These are phyloP conservation scores for Furcasterigmium furcatum DNA, from an alignment of 2,329 filamentous ascomycete species.

Conservation along the genomic window DNA sequence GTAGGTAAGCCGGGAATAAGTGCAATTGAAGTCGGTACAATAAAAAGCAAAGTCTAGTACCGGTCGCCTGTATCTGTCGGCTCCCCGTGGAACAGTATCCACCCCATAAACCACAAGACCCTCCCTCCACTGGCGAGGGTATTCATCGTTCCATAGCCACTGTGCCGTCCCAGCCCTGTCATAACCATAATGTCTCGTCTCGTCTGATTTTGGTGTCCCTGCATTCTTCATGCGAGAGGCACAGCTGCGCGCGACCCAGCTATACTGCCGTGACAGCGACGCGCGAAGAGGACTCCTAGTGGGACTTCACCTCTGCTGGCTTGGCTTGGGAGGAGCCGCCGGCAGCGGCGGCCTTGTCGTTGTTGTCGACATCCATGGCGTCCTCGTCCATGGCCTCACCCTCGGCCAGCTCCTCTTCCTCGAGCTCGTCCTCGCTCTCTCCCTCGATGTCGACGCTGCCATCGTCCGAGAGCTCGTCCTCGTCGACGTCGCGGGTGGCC, in stretches of 20 bases:
- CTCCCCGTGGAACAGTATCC: too few relatives aligned
- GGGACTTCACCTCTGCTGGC: conserved; percentile 20
- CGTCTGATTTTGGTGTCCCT: too few relatives aligned
- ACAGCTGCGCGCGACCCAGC: too few relatives aligned
- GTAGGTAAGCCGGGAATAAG: too few relatives aligned
- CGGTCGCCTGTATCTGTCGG: background rate
- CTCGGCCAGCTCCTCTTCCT: conserved; percentile 52
- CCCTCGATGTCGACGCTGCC: conserved; percentile 77
- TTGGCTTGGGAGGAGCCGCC: conserved; percentile 21
- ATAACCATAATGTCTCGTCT: background rate
- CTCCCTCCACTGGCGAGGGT: too few relatives aligned
- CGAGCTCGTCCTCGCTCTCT: conserved; percentile 68
- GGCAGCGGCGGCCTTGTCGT: conserved; percentile 26
- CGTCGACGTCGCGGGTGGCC: conserved; percentile 50
- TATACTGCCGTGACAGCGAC: background rate
- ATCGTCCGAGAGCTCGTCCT: conserved; percentile 68
- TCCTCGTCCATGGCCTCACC: conserved; percentile 30
- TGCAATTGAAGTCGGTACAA: too few relatives aligned
- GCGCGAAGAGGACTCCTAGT: conserved; percentile 7
- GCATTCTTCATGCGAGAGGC: too few relatives aligned
- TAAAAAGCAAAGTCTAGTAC: background rate
- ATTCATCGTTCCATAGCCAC: background rate
- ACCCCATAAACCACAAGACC: too few relatives aligned
- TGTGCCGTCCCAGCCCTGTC: background rate
- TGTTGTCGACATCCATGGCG: conserved; percentile 48